Evolutionary conservation across 2,329 filamentous ascomycete genomes (phyloP).

Genomic region (Anisogramma anomala): DNA sequence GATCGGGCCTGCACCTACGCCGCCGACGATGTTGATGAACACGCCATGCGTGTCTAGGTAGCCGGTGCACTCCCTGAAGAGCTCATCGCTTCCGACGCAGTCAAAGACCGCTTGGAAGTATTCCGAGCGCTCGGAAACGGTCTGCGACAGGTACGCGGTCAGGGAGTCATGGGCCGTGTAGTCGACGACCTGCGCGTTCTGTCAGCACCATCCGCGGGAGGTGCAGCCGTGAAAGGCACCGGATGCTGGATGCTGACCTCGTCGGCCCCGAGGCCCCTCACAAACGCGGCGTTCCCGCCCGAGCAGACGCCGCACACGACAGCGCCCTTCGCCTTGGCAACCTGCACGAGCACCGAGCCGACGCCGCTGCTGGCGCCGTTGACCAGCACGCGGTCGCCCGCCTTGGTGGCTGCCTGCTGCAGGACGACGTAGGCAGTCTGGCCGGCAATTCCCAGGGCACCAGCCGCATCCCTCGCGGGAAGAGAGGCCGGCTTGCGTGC

Average conservation of each 20-base stretch:
- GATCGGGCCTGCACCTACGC: conserved; percentile 21
- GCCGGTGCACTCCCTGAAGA: conserved; percentile 29
- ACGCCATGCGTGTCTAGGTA: conserved; percentile 28
- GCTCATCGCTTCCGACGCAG: conserved; percentile 34
- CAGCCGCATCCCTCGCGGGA: conserved; percentile 18
- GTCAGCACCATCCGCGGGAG: not conserved
- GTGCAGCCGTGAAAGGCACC: too few species aligned
- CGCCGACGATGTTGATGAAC: conserved; percentile 27
- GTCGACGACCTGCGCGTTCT: conserved; percentile 27
- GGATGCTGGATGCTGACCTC: conserved; percentile 23
- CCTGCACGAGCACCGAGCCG: conserved; percentile 35
- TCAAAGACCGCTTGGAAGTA: conserved; percentile 37
- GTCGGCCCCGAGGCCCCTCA: conserved; percentile 35
- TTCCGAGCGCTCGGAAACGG: not conserved
- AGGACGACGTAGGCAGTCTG: conserved; percentile 24
- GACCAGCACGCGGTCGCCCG: conserved; percentile 28
- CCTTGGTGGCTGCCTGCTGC: conserved; percentile 16
- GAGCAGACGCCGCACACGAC: conserved; percentile 38
- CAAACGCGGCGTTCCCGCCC: conserved; percentile 32
- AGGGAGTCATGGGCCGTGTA: conserved; percentile 28
- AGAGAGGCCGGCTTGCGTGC: conserved; percentile 19
- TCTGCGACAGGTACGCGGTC: conserved; percentile 22
- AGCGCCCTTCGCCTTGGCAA: conserved; percentile 30
- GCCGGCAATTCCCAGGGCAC: conserved; percentile 24
- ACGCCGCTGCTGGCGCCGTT: conserved; percentile 42